phyloP scores from a whole-genome alignment of 202 grass and related monocot genomes.

The Brachypodium distachyon region DNA sequence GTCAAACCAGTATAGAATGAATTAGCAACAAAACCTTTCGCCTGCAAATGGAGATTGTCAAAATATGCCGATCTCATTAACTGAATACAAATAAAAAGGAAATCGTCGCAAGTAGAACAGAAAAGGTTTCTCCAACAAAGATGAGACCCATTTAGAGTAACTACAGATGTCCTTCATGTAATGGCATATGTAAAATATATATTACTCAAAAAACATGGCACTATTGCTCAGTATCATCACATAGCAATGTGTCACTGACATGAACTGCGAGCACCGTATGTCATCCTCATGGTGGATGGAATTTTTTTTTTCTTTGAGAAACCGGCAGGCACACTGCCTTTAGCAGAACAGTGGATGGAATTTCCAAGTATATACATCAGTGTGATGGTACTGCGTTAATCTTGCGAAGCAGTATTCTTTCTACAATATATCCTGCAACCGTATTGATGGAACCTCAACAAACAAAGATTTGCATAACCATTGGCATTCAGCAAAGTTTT shows the following conservation, averaged over 20 bases:
- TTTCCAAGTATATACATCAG: neutral
- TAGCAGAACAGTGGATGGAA: too few relatives aligned
- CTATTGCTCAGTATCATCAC: neutral
- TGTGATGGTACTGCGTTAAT: neutral
- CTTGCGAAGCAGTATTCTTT: neutral
- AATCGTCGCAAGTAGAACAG: neutral
- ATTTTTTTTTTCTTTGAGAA: too few relatives aligned
- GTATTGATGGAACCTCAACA: neutral
- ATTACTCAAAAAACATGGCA: neutral
- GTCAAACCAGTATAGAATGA: conserved; percentile 96
- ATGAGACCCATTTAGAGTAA: neutral
- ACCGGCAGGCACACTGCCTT: too few relatives aligned
- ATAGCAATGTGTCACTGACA: neutral
- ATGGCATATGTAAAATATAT: neutral
- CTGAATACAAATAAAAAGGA: conserved; percentile 8
- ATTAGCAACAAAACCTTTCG: conserved; percentile 98
- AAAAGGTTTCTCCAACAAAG: neutral
- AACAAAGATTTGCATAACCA: conserved; percentile 13
- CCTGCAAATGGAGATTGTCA: conserved; percentile 34
- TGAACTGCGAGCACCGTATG: neutral
- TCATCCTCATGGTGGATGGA: neutral
- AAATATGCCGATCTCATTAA: neutral
- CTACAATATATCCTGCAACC: neutral
- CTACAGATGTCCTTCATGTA: conserved; percentile 1
- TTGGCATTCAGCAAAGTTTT: neutral